A percentile compares a stretch with the other conserved stretches of the same genome.
Conservation (phyloP, 2,329 filamentous ascomycete genomes). For the Eurotiales sp. region DNA sequence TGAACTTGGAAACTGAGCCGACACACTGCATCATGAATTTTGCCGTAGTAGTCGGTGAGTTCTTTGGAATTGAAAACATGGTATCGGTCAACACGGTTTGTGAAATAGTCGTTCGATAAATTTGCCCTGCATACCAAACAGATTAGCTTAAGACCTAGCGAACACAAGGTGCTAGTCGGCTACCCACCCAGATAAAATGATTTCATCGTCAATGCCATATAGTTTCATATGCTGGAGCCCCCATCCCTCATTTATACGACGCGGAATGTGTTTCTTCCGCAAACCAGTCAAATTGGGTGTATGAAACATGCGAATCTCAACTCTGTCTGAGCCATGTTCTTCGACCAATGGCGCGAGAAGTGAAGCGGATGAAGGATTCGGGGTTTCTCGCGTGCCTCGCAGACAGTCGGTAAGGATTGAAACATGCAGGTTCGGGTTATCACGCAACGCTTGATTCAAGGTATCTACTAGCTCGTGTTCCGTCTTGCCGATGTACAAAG, state of each 20-base stretch:
- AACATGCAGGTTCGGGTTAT: slow-evolving; percentile 71
- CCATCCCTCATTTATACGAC: slow-evolving; percentile 95
- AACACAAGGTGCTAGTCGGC: not conserved
- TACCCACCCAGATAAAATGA: slow-evolving; percentile 80
- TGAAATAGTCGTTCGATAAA: slow-evolving; percentile 90
- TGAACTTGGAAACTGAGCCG: slow-evolving; percentile 77
- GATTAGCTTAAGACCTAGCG: not conserved
- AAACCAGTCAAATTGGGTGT: slow-evolving; percentile 90
- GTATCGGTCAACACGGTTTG: slow-evolving; percentile 90
- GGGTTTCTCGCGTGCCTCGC: slow-evolving; percentile 85
- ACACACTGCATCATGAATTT: slow-evolving; percentile 71
- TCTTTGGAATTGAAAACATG: slow-evolving; percentile 79
- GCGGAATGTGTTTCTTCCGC: slow-evolving; percentile 78
- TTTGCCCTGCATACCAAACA: slow-evolving; percentile 62
- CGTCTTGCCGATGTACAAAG: slow-evolving; percentile 90
- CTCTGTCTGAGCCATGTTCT: slow-evolving; percentile 78
- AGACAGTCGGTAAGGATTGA: slow-evolving; percentile 90
- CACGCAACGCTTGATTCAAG: slow-evolving; percentile 68
- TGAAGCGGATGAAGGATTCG: slow-evolving; percentile 80
- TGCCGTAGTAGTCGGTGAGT: slow-evolving; percentile 77
- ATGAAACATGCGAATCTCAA: slow-evolving; percentile 96
- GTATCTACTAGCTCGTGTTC: slow-evolving; percentile 84
- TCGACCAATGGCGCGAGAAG: slow-evolving; percentile 76
- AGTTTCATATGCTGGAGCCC: slow-evolving; percentile 98
- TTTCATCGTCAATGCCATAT: slow-evolving; percentile 91